These are phyloP conservation scores for Vaccinium corymbosum DNA, from an alignment of 148 eudicot genomes.

Conservation along the genomic window DNA sequence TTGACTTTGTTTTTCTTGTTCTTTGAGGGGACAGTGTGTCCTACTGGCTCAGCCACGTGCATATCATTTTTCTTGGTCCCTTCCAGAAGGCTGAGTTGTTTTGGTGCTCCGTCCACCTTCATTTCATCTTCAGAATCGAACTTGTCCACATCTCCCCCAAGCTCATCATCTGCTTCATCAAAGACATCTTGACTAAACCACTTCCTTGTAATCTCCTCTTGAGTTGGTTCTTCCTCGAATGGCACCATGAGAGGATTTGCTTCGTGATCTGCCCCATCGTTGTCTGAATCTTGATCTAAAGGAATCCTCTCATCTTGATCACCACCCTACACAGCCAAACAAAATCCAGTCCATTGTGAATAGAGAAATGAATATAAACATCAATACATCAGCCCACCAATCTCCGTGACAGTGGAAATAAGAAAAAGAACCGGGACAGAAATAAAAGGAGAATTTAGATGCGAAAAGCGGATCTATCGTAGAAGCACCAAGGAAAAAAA, in stretches of 20 bases:
- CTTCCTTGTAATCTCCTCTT: conserved; percentile 55
- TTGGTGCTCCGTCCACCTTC: conserved; percentile 35
- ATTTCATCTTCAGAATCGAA: conserved; percentile 64
- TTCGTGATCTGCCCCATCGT: conserved; percentile 48
- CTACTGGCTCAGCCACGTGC: conserved; percentile 25
- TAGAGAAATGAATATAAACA: not conserved
- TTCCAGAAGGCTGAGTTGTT: conserved; percentile 23
- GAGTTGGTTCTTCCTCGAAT: conserved; percentile 53
- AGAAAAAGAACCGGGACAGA: not conserved
- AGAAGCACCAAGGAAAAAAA: not conserved
- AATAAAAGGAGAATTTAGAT: not conserved
- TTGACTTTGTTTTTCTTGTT: conserved; percentile 22
- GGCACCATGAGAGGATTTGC: conserved; percentile 82
- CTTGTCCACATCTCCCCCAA: conserved; percentile 34
- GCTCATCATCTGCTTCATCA: conserved; percentile 59
- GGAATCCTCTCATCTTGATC: conserved; percentile 35
- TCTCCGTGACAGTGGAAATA: not conserved
- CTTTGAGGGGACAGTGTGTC: conserved; percentile 18
- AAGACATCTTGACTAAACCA: conserved; percentile 84
- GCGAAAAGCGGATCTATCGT: not conserved
- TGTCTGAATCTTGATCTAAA: conserved; percentile 68
- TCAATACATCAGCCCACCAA: not conserved
- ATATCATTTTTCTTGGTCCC: conserved; percentile 30
- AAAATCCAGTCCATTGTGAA: not conserved
- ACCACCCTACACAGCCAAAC: conserved; percentile 29